phyloP scores from a whole-genome alignment of 2,329 filamentous ascomycete genomes.

The Beauveria sp. region DNA sequence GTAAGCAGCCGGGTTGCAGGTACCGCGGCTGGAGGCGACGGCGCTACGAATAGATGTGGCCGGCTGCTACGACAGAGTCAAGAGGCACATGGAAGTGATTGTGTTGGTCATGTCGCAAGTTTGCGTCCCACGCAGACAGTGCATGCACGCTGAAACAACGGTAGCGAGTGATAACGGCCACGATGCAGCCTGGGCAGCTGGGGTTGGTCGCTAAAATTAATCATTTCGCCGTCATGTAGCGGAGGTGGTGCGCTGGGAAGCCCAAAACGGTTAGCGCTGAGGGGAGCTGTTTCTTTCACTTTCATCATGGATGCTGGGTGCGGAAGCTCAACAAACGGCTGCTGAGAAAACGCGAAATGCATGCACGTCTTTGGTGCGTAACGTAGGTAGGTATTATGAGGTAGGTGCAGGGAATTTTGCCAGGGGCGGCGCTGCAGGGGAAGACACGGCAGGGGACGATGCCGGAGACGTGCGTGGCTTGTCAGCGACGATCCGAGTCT shows the following conservation, averaged over 20 bases:
- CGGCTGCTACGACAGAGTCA: too few relatives aligned
- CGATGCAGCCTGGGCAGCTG: not conserved
- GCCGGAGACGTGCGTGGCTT: not conserved
- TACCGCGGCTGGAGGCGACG: too few relatives aligned
- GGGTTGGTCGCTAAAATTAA: constrained; percentile 3
- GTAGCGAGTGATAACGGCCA: not conserved
- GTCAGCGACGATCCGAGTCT: not conserved
- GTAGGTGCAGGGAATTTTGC: too few relatives aligned
- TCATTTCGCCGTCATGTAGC: not conserved
- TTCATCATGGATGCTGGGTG: too few relatives aligned
- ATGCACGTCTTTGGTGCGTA: too few relatives aligned
- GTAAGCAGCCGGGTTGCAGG: too few relatives aligned
- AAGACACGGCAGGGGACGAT: not conserved
- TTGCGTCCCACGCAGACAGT: not conserved
- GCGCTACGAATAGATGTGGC: too few relatives aligned
- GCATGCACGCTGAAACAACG: not conserved
- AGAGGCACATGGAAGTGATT: not conserved
- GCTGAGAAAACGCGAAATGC: too few relatives aligned
- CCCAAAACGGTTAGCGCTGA: not conserved
- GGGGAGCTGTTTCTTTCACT: not conserved
- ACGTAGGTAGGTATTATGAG: too few relatives aligned
- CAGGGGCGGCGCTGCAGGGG: not conserved
- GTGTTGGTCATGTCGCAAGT: not conserved
- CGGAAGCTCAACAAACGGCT: too few relatives aligned
- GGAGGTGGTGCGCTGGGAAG: not conserved